Conservation (phyloP, 179 eudicot species). For the Sideroxylon spinosum region DNA sequence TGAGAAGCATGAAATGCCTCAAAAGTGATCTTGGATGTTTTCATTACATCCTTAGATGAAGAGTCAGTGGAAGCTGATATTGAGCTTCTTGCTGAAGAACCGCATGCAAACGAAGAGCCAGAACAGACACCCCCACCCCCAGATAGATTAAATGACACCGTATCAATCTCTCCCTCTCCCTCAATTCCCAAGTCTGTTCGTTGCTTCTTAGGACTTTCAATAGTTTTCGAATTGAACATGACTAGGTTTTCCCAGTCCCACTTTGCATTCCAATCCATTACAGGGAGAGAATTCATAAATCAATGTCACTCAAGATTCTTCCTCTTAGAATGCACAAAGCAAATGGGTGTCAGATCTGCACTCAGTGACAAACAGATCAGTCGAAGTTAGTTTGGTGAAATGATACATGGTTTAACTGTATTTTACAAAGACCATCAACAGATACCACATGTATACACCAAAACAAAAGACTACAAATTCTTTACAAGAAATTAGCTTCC, state of each 20-base stretch:
- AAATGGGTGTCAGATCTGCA: slow-evolving; percentile 16
- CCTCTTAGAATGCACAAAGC: slow-evolving; percentile 8
- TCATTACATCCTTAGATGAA: slow-evolving; percentile 43
- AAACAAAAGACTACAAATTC: too few relatives aligned
- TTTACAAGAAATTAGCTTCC: too few relatives aligned
- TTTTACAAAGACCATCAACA: too few relatives aligned
- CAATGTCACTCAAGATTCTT: background rate
- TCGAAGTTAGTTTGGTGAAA: background rate
- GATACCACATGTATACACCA: too few relatives aligned
- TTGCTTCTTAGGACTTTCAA: slow-evolving; percentile 43
- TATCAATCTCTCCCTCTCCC: slow-evolving; percentile 44
- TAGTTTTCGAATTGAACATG: slow-evolving; percentile 38
- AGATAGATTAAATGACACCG: slow-evolving; percentile 46
- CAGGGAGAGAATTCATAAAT: slow-evolving; percentile 24
- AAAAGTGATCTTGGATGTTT: slow-evolving; percentile 33
- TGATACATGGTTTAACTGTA: background rate
- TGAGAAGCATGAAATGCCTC: slow-evolving; percentile 38
- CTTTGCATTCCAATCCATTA: slow-evolving; percentile 67
- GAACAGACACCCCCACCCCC: slow-evolving; percentile 48
- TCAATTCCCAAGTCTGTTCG: slow-evolving; percentile 42
- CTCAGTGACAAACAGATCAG: background rate
- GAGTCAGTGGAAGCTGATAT: slow-evolving; percentile 74
- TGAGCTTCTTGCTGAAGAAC: slow-evolving; percentile 73
- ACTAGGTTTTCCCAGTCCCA: slow-evolving; percentile 79
- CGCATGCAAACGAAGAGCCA: slow-evolving; percentile 56